Evolutionary conservation across 805 yeast species (phyloP).

Genomic region (Yamadazyma phyllophila): DNA sequence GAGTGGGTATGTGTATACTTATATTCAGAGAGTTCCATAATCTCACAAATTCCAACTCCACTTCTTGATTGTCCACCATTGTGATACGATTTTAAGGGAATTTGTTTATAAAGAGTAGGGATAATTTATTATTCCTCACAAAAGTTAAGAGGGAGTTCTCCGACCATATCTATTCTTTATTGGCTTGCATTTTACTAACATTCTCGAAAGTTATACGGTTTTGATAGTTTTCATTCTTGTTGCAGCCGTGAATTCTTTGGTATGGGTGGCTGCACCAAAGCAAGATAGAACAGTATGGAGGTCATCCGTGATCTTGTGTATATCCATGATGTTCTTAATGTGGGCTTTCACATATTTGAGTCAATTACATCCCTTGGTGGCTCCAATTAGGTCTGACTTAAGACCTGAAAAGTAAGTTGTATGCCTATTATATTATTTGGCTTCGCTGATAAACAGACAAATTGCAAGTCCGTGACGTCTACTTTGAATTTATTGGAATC

Average conservation of each 20-base stretch:
- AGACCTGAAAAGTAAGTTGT: conserved; percentile 60
- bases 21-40: not conserved
- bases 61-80: too few relatives aligned
- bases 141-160: too few relatives aligned
- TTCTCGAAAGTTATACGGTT: conserved; percentile 59
- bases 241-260: conserved; percentile 55
- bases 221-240: conserved; percentile 60
- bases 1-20: conserved; percentile 11
- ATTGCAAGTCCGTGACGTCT: not conserved
- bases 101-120: too few relatives aligned
- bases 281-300: conserved; percentile 53
- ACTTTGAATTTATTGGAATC: too few relatives aligned
- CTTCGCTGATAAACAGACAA: not conserved
- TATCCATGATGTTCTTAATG: conserved; percentile 80
- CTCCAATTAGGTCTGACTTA: conserved; percentile 84
- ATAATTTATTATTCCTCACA: too few relatives aligned
- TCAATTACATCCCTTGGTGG: conserved; percentile 88
- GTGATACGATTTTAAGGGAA: too few relatives aligned
- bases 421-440: not conserved
- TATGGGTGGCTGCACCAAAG: conserved; percentile 87
- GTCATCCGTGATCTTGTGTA: conserved; percentile 54
- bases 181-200: conserved; percentile 14
- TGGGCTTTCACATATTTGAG: conserved; percentile 90
- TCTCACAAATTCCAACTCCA: too few relatives aligned
- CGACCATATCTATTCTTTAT: too few relatives aligned